Evolutionary conservation across 176 grass and related monocot species (phyloP), one percentile per base, ranked within the genome.

Genomic region (Aegilops longissima): DNA sequence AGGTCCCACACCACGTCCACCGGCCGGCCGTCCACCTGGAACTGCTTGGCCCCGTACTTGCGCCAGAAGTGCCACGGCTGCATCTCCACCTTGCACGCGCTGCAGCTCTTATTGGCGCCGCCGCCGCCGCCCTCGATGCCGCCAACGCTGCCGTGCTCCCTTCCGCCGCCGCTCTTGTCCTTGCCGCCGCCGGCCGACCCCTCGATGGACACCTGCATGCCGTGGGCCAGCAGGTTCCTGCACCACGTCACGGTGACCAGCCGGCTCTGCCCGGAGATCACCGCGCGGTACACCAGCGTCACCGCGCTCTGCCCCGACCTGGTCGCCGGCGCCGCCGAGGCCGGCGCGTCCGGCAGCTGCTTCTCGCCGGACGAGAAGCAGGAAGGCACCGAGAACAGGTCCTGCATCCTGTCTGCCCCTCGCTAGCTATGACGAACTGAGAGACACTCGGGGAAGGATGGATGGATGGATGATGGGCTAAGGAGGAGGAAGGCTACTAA

Each of bases 1-100:
- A 98, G 91, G 90, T 98, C 92, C 96, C 96, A 98, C 20, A 94
- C 92, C 36, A 98, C 91, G 74, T 95, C 96, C 1, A 98, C 77
- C 18, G 88, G 44, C 62, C 66, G 34, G 47, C 90, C 86, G 40
- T 94, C 93, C 4, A 94, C 88, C 54, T 87, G 85, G 88, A 98
- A 92, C 73, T 87, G 86, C 75, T 92, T 94, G 21, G 93, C 88
- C 3, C 96, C 96, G 24, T 98, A 86, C 86, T 90, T 93, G 29
- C 93, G 91, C 91, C 91, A 98, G 84, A 95, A 95, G 75, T 93
- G 88, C 96, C 96, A 98, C 16, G 96, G 92, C 84, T 90, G 80
- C 90, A 98, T 91, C 88, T 98, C 92, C 73, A 98, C 93, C 85
- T 95, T 98, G 90, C 93, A 98, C 2, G 81, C 83, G 39, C 81